Base-by-base conservation (phyloP, 495 filamentous ascomycete species). In the Podospora tetraspora region DNA sequence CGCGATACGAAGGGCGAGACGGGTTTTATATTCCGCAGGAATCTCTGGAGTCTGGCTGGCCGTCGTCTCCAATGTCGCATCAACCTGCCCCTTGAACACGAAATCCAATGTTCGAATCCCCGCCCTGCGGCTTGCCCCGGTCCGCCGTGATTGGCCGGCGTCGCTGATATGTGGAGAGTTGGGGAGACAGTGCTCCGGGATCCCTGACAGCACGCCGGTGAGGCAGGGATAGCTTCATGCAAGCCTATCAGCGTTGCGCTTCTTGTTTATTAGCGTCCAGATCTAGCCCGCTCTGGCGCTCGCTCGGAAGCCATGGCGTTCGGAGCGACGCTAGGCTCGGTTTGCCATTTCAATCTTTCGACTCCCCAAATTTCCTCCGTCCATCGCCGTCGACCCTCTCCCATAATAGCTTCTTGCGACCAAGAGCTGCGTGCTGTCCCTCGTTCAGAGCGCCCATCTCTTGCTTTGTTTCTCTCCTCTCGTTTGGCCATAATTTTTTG, bases 401-500 rank as follows among this genome's bases (percentile, higher is more conserved):
- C 59, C 66, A 25, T 64, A 63, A 21, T 43, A 70, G 62, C 68
- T 61, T 69, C 64, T 65, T 29, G 63, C 37, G 43, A 63, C 66
- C 61, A 63, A 64, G 64, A 64, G 57, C 64, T 70, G 66, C 62
- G 71, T 74, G 70, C 73, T 73, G 61, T 68, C 76, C 67, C 71
- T 78, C 76, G 76, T 66, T 78, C 61, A 29, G 62, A 68, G 61
- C 70, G 68, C 70, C 32, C 13, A 52, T 3, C 57, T 56, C 56
- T 62, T 58, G 29, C n/a, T 52, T 30, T 67, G 24, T 11, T 69
- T 68, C 27, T 52, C 30, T 52, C 68, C 62, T 69, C 60, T 69
- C 66, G 69, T 73, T 66, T 70, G 43, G 43, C 19, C 43, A 72
- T 67, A 62, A 67, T 71, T 67, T 19, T 66, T 58, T n/a, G 9